Base-by-base conservation (phyloP, 176 grass and related monocot species). In the Rhynchospora breviuscula region DNA sequence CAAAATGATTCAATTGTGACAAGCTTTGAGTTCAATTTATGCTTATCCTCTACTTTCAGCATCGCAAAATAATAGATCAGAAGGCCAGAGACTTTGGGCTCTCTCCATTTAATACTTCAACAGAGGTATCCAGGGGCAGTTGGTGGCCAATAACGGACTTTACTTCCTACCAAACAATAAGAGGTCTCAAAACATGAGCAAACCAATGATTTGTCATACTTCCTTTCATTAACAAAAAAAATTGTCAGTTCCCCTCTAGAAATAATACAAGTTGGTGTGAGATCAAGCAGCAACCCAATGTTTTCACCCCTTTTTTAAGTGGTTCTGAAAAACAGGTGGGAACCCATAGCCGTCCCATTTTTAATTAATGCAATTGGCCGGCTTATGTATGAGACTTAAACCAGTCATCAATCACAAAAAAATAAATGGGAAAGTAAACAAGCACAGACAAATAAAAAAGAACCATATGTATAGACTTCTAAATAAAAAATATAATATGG, bases 111-210 rank as follows among this genome's bases (percentile, higher is more conserved):
- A 82, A 65, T 63, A 67, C 59, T 66, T 48, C 59, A 80, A 82
- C 49, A 62, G 62, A 82, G 45, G 8, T 46, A 82, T 48, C 58
- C 60, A 9, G 63, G 74, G 25, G 11, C 33, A 79, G 71, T 86
- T 86, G 74, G 62, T 86, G 59, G 78, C 44, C 48, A 86, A 80
- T 47, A 86, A 51, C n/a, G n/a, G 61, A 80, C 62, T 86, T 80
- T 80, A 19, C 48, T 18, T 17, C 53, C 75, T 67, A 53, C 44
- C 60, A 82, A 63, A 46, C 26, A 81, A 81, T 51, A 29, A 29
- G 26, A 66, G 33, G 62, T 64, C 60, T 31, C 22, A 33, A 68
- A 54, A 67, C 60, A 82, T 9, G 22, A 81, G 84, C 71, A 85
- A 60, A 10, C 10, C 59, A 57, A 53, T 18, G 22, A 15, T 77